A percentile compares a stretch with the other conserved stretches of the same genome.
These are phyloP conservation scores for Mortierella antarctica DNA, from an alignment of 192 early-diverging fungal species.

Conservation along the genomic window DNA sequence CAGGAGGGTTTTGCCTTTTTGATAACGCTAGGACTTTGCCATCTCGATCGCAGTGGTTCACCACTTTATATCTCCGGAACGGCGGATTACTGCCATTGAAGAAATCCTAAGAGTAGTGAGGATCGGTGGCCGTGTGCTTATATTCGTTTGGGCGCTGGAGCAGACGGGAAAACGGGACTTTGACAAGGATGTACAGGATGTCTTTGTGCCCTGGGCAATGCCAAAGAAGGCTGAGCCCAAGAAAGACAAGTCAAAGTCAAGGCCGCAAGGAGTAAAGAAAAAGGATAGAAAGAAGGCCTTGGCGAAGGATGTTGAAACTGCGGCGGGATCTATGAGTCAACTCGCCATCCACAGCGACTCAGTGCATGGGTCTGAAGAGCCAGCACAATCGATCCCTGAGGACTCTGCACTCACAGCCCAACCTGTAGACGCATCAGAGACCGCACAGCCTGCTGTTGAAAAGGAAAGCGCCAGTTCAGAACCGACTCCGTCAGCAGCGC, in stretches of 20 bases:
- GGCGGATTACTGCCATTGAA: conserved; percentile 75
- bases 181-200: conserved; percentile 82
- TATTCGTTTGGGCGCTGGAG: conserved; percentile 98
- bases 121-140: conserved; percentile 75
- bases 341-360: conserved; percentile 7
- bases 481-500: conserved; percentile 5
- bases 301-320: background rate
- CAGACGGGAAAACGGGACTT: conserved; percentile 86
- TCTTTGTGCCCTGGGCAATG: conserved; percentile 93
- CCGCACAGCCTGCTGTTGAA: background rate
- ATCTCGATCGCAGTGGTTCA: conserved; percentile 97
- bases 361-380: background rate
- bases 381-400: background rate
- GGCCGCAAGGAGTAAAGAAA: conserved; percentile 48
- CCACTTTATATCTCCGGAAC: conserved; percentile 85
- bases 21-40: conserved; percentile 80
- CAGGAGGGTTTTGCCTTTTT: background rate
- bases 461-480: background rate
- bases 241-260: conserved; percentile 33
- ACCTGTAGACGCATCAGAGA: background rate
- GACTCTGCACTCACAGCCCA: background rate
- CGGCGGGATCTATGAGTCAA: conserved; percentile 2
- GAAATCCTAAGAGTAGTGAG: conserved; percentile 85
- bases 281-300: conserved; percentile 57
- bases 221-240: conserved; percentile 60